Base-by-base conservation (phyloP, 257 asterid species). In the Oldenlandia corymbosa region DNA sequence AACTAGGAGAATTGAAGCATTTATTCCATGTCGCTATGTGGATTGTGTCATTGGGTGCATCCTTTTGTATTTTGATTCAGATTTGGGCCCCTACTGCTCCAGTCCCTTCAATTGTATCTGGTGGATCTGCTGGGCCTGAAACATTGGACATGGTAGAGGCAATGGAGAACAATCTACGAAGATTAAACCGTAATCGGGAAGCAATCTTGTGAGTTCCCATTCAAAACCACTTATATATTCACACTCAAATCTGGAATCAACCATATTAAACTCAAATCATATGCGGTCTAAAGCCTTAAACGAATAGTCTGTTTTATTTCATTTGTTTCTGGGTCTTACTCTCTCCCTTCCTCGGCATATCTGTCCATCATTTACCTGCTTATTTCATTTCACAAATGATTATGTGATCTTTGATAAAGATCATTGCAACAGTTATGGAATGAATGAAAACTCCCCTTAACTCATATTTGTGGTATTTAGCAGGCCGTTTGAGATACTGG, bases 401-500 rank as follows among this genome's bases (percentile, higher is more conserved):
- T 49, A 26, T 48, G 23, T 49, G 11, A 49, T 23, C 24, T 31
- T n/a, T 31, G 1, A 4, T 11, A 47, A 18, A 18, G 3, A 0
- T 45, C 11, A 47, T 11, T 5, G 13, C 24, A 5, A 3, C 26
- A 24, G 18, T 52, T 32, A 18, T 36, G 31, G 18, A 10, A 28
- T 37, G 31, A n/a, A 36, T 58, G 17, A 18, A 23, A 26, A 36
- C 30, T 58, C 37, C 20, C 17, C 1, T 24, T 11, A 21, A 32
- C 52, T 12, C 26, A 18, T 45, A 24, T 13, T 49, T 49, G 47
- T 73, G 72, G 65, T 71, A 11, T 47, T 57, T 64, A 7, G 66
- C 81, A 93, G 99, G 95, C 97, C 99, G 24, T 85, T 83, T 7
- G 99, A 93, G 60, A 74, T 93, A 73, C 79, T 90, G 81, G 99